phyloP scores from a whole-genome alignment of 2,329 filamentous ascomycete genomes.

The Pseudogymnoascus sp. region DNA sequence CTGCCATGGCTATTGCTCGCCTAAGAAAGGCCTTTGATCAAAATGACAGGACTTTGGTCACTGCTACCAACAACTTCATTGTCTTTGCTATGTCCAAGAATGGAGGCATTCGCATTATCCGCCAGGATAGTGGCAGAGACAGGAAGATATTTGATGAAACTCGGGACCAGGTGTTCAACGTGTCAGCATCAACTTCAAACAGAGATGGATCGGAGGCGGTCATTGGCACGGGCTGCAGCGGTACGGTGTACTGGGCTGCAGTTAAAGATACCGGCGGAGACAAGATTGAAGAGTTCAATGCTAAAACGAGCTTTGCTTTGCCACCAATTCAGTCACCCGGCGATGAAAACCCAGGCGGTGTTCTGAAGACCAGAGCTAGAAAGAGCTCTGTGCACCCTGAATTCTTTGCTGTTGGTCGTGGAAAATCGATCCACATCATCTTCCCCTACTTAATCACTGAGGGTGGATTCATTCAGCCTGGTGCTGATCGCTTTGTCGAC shows the following conservation, averaged over 20 bases:
- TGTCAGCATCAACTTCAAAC: constrained; percentile 68
- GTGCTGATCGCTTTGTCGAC: constrained; percentile 64
- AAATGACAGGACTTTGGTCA: constrained; percentile 85
- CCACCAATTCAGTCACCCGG: constrained; percentile 80
- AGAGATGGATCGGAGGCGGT: constrained; percentile 65
- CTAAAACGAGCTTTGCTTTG: constrained; percentile 78
- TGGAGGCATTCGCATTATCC: constrained; percentile 84
- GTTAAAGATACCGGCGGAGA: constrained; percentile 72
- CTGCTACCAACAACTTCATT: constrained; percentile 85
- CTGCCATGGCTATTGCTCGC: constrained; percentile 84
- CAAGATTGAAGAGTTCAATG: constrained; percentile 65
- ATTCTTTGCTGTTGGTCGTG: constrained; percentile 89
- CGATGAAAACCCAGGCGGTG: constrained; percentile 82
- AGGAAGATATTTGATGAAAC: constrained; percentile 86
- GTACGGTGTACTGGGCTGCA: constrained; percentile 91
- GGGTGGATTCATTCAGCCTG: constrained; percentile 54
- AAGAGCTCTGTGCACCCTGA: constrained; percentile 83
- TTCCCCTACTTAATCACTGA: constrained; percentile 57
- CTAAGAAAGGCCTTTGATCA: constrained; percentile 98
- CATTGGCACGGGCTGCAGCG: constrained; percentile 87
- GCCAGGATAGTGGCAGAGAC: constrained; percentile 87
- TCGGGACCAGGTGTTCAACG: constrained; percentile 90
- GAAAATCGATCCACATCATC: constrained; percentile 92
- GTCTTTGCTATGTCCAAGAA: constrained; percentile 91
- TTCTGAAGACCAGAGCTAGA: constrained; percentile 91